Conservation (phyloP, 306 rosid genomes). For the Begonia fuchsioides region DNA sequence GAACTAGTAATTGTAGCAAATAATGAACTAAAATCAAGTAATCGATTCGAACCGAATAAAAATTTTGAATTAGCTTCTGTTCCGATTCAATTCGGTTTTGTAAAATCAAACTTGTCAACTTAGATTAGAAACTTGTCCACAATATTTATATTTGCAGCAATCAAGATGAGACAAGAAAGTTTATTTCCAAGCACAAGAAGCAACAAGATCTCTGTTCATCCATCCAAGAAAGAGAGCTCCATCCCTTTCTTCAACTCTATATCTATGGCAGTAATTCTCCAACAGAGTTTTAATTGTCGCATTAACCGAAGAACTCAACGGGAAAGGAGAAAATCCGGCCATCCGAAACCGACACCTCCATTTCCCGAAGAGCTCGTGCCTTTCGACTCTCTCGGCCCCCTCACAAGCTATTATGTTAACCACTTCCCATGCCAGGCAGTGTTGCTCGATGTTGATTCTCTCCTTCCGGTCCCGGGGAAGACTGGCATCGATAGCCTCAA, state of each 20-base stretch:
- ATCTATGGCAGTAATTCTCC: constrained; percentile 53
- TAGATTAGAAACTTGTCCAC: too few relatives aligned
- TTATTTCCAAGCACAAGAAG: constrained; percentile 96
- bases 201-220: constrained; percentile 89
- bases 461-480: constrained; percentile 63
- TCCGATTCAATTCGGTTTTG: too few relatives aligned
- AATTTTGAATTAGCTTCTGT: too few relatives aligned
- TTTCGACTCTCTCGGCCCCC: constrained; percentile 79
- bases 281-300: constrained; percentile 73
- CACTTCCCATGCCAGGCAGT: constrained; percentile 83
- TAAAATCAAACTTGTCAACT: too few relatives aligned
- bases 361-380: constrained; percentile 81
- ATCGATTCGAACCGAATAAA: too few relatives aligned
- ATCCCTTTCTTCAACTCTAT: constrained; percentile 67
- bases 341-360: constrained; percentile 71
- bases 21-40: too few relatives aligned
- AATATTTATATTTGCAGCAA: too few relatives aligned
- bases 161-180: too few relatives aligned
- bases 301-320: constrained; percentile 78
- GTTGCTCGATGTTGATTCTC: constrained; percentile 88
- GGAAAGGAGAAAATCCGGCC: constrained; percentile 93
- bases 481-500: constrained; percentile 78
- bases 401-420: constrained; percentile 95
- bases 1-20: too few relatives aligned
- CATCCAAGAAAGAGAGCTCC: constrained; percentile 90